Conservation (phyloP, 1,284 basidiomycete genomes). For the Rhodotorula sp. region DNA sequence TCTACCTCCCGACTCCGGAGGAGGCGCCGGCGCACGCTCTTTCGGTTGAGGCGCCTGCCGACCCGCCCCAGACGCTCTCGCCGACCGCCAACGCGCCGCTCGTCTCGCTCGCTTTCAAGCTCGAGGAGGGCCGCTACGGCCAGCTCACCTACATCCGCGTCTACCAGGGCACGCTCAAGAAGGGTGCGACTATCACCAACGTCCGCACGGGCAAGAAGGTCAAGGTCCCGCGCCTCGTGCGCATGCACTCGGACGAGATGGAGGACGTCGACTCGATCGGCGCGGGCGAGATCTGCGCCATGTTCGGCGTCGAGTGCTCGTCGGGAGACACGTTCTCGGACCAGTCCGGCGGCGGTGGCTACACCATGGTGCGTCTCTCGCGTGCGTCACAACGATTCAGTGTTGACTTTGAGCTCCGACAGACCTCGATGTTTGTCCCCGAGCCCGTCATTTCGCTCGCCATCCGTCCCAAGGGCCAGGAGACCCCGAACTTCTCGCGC, state of each 20-base stretch:
- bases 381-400: too few relatives aligned
- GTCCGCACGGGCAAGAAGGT: constrained; percentile 95
- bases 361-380: constrained; percentile 71
- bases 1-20: constrained; percentile 89
- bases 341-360: constrained; percentile 66
- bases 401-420: neutral
- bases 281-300: constrained; percentile 99
- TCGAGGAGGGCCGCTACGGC: constrained; percentile 96
- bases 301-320: constrained; percentile 98
- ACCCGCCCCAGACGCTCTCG: constrained; percentile 64
- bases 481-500: constrained; percentile 93
- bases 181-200: constrained; percentile 84
- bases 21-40: constrained; percentile 79
- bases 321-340: constrained; percentile 98
- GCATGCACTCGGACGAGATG: constrained; percentile 99
- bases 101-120: constrained; percentile 95
- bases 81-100: constrained; percentile 83
- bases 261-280: constrained; percentile 95
- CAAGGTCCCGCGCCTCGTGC: constrained; percentile 94
- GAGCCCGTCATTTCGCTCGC: constrained; percentile 97
- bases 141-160: constrained; percentile 99
- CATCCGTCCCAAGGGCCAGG: constrained; percentile 86
- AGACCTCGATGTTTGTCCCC: constrained; percentile 98
- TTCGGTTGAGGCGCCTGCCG: constrained; percentile 47
- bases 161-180: constrained; percentile 90